phyloP scores from a whole-genome alignment of 2,329 filamentous ascomycete species.

The Penicillium janthinellum region DNA sequence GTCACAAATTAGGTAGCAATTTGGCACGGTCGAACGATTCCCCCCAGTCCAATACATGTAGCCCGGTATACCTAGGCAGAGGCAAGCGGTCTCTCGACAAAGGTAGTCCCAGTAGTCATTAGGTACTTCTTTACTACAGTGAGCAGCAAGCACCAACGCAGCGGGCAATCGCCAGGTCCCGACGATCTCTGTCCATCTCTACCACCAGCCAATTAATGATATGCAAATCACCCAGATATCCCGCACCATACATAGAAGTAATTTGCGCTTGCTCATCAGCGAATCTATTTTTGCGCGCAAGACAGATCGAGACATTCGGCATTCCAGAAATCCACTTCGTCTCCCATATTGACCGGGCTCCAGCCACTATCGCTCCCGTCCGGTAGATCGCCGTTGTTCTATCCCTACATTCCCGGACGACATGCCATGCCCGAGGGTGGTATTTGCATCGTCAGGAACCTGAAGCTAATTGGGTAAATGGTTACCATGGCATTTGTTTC shows the following conservation, averaged over 20 bases:
- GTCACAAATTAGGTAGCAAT: too few species aligned
- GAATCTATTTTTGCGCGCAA: neutral
- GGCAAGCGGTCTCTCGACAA: too few species aligned
- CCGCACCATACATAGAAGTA: neutral
- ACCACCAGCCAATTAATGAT: neutral
- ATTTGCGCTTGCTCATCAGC: neutral
- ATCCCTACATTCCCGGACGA: conserved; percentile 21
- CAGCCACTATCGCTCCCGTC: neutral
- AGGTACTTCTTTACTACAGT: too few species aligned
- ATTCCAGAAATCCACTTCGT: conserved; percentile 1
- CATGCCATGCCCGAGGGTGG: conserved; percentile 13
- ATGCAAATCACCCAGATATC: neutral
- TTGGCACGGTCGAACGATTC: too few species aligned
- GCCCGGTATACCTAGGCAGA: too few species aligned
- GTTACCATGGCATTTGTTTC: conserved; percentile 12
- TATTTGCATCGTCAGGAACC: neutral
- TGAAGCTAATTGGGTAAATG: neutral
- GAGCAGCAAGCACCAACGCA: neutral
- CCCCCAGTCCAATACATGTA: too few species aligned
- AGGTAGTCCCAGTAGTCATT: too few species aligned
- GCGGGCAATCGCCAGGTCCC: neutral
- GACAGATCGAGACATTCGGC: neutral
- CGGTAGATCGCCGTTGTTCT: neutral
- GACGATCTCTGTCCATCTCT: neutral
- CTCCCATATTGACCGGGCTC: neutral